These are phyloP conservation scores for Pythium folliculosum DNA, from an alignment of 352 stramenopile genomes.

Conservation along the genomic window DNA sequence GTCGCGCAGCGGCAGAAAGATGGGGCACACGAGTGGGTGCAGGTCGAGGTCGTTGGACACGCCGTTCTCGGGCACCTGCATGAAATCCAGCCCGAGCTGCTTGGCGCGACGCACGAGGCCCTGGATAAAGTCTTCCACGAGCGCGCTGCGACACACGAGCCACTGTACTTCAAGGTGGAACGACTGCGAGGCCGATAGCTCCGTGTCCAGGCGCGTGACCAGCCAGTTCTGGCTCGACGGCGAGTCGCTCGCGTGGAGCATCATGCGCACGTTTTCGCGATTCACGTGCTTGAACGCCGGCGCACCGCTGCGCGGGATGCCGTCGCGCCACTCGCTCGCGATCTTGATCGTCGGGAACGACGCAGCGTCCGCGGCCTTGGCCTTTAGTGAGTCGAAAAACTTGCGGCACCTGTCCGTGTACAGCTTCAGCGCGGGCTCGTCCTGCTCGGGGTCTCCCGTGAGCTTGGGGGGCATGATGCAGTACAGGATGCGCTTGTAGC, in stretches of 20 bases:
- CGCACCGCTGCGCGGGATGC: constrained; percentile 44
- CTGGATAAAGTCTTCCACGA: constrained; percentile 82
- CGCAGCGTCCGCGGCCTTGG: constrained; percentile 56
- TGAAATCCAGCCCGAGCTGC: constrained; percentile 71
- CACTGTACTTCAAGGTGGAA: constrained; percentile 87
- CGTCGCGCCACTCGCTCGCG: constrained; percentile 47
- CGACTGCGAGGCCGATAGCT: constrained; percentile 65
- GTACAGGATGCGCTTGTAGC: constrained; percentile 79
- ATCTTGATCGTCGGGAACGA: constrained; percentile 60
- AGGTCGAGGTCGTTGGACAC: constrained; percentile 79
- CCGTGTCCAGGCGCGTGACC: constrained; percentile 74
- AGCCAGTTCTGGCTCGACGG: constrained; percentile 84
- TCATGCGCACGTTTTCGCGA: constrained; percentile 72
- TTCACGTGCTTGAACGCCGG: constrained; percentile 69
- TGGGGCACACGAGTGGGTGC: constrained; percentile 73
- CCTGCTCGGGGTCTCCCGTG: constrained; percentile 25
- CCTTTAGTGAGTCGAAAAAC: constrained; percentile 69
- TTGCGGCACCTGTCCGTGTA: constrained; percentile 70
- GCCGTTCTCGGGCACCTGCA: constrained; percentile 75
- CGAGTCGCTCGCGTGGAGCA: constrained; percentile 61
- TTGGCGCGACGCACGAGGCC: constrained; percentile 70
- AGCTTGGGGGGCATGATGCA: constrained; percentile 65
- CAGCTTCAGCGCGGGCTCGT: constrained; percentile 41
- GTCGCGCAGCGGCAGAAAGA: constrained; percentile 65
- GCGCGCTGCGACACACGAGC: constrained; percentile 79